Percentiles rank a stretch among this genome's conserved stretches.
phyloP scores from a whole-genome alignment of 2,329 filamentous ascomycete species.

The Clonostachys solani region DNA sequence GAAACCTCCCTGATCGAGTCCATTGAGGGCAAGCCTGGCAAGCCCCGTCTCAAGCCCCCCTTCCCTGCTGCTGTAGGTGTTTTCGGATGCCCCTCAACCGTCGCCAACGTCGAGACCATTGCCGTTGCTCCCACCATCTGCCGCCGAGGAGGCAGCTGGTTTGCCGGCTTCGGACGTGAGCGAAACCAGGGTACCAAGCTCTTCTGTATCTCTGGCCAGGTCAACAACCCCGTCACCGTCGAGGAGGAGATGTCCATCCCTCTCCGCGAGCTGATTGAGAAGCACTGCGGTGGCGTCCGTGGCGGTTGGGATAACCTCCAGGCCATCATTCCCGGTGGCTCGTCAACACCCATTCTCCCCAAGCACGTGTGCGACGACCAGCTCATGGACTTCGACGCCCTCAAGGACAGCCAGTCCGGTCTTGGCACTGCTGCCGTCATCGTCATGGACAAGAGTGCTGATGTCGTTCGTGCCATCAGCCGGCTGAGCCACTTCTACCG shows the following conservation, averaged over 20 bases:
- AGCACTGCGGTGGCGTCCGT: conserved; percentile 94
- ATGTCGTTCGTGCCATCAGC: conserved; percentile 90
- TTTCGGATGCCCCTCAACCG: conserved; percentile 96
- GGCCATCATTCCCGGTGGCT: conserved; percentile 92
- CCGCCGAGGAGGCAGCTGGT: conserved; percentile 89
- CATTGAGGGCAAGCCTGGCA: conserved; percentile 96
- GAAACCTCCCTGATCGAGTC: conserved; percentile 98
- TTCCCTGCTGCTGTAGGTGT: conserved; percentile 97
- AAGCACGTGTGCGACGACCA: conserved; percentile 89
- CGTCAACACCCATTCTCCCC: conserved; percentile 92
- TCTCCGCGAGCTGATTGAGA: conserved; percentile 92
- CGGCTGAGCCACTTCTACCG: conserved; percentile 96
- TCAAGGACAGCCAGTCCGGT: conserved; percentile 97
- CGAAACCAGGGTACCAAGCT: conserved; percentile 97
- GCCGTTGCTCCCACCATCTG: conserved; percentile 95
- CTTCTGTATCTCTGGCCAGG: conserved; percentile 96
- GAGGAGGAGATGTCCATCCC: conserved; percentile 99
- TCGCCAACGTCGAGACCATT: conserved; percentile 96
- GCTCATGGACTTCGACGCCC: conserved; percentile 97
- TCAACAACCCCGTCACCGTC: conserved; percentile 97
- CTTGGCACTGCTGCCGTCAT: conserved; percentile 96
- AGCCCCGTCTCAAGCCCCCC: conserved; percentile 96
- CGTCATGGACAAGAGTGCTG: conserved; percentile 97
- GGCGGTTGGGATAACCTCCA: conserved; percentile 98
- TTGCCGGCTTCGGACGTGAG: conserved; percentile 89